phyloP scores from a whole-genome alignment of 23 red algal species.

The Gracilaria gracilis region DNA sequence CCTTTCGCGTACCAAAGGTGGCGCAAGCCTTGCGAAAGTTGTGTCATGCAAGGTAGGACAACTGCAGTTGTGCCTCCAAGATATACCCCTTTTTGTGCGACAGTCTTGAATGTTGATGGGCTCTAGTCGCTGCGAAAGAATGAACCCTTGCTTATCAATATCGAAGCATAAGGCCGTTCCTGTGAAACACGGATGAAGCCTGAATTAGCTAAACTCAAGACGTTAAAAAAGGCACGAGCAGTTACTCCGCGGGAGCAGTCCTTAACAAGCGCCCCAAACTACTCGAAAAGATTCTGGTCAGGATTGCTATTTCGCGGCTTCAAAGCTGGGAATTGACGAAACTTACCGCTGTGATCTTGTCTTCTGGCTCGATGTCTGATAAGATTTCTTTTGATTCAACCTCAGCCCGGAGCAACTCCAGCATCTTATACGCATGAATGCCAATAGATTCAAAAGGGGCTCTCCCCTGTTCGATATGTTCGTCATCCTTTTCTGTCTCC shows the following conservation, averaged over 20 bases:
- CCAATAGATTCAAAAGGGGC: constrained; percentile 34
- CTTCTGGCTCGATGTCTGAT: not conserved
- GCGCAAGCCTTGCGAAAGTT: no score
- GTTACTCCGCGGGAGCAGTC: constrained; percentile 45
- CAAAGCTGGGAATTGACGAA: not conserved
- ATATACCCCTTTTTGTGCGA: no score
- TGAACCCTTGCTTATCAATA: constrained; percentile 14
- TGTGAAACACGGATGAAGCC: constrained; percentile 47
- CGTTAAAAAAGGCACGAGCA: constrained; percentile 58
- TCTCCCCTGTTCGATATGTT: not conserved
- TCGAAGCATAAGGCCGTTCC: constrained; percentile 36
- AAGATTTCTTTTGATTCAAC: not conserved
- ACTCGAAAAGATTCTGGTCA: not conserved
- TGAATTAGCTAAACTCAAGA: constrained; percentile 42
- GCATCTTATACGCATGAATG: constrained; percentile 51
- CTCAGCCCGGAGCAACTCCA: constrained; percentile 40
- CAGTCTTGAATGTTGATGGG: not conserved
- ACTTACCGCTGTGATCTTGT: constrained; percentile 35
- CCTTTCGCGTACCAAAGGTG: no score
- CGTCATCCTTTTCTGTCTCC: constrained; percentile 44
- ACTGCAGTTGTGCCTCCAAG: no score
- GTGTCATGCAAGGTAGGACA: no score
- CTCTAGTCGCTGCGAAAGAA: constrained; percentile 27
- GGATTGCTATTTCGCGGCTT: not conserved
- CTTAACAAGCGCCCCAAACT: constrained; percentile 49